phyloP scores from a whole-genome alignment of 2,329 filamentous ascomycete genomes.

The Colletotrichum sansevieriae region DNA sequence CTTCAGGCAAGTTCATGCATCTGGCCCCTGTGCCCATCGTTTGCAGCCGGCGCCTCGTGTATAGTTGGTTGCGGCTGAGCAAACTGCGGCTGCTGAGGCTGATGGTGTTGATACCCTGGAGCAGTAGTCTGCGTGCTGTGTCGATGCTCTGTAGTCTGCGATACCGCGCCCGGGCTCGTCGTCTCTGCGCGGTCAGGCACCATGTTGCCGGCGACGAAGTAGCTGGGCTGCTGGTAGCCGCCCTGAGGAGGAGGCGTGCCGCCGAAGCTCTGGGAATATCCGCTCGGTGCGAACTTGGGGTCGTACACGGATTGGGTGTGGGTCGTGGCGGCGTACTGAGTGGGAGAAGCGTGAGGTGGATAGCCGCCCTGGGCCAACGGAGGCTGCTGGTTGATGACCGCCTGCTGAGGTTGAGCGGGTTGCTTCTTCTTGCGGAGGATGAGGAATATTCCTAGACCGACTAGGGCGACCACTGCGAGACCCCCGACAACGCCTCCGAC shows the following conservation, averaged over 20 bases:
- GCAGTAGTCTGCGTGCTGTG: constrained; percentile 32
- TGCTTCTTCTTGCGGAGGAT: constrained; percentile 50
- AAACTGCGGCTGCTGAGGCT: constrained; percentile 40
- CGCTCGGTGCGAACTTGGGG: constrained; percentile 43
- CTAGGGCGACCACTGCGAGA: constrained; percentile 50
- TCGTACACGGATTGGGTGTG: constrained; percentile 46
- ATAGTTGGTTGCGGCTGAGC: constrained; percentile 47
- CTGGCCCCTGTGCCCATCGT: constrained; percentile 54
- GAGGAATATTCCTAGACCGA: constrained; percentile 49
- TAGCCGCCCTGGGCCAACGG: constrained; percentile 31
- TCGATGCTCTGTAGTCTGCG: constrained; percentile 28
- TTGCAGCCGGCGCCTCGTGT: constrained; percentile 55
- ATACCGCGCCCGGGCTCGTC: constrained; percentile 38
- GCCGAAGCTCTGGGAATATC: constrained; percentile 39
- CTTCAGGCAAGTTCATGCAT: constrained; percentile 57
- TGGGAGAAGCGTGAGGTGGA: constrained; percentile 6
- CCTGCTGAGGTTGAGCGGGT: background rate
- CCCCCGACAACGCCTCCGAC: constrained; percentile 56
- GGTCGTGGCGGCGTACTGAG: constrained; percentile 19
- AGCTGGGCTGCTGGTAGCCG: constrained; percentile 35
- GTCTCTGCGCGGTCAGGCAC: constrained; percentile 40
- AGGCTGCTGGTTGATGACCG: constrained; percentile 3
- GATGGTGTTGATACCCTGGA: constrained; percentile 39
- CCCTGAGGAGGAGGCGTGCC: constrained; percentile 42
- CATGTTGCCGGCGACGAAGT: constrained; percentile 39